Base-by-base conservation (phyloP, 192 early-diverging fungal species). In the Coemansia sp. region DNA sequence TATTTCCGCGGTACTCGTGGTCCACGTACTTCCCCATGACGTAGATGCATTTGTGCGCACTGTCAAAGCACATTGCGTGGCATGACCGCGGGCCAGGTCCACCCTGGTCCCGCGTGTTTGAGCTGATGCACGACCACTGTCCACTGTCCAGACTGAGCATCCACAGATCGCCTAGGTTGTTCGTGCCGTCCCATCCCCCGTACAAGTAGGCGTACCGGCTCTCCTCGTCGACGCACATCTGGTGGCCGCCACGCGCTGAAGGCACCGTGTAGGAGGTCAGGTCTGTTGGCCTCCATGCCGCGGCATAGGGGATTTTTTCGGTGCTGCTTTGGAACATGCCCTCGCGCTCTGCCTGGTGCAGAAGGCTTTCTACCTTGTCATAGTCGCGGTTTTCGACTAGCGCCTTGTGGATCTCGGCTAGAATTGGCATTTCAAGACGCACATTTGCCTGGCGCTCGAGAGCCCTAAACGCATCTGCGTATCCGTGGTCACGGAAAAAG, bases 161-260 rank as follows among this genome's bases (percentile, higher is more conserved):
- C 97, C 97, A 98, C 64, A 98, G 89, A 72, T 98, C 97, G 8
- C 87, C 80, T 51, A 98, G 72, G 61, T 96, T 93, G 27, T 83
- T 81, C 13, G 83, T 72, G 6, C 97, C 97, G 82, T 95, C 88
- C 94, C 94, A 98, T 6, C 97, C 97, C 19, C 95, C 97, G 71
- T 93, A 89, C 30, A 98, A 71, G 66, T 95, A 98, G 9, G 94
- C 86, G 13, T 83, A 65, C 20, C 88, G 74, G 48, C 82, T 64
- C 16, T 88, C 85, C 9, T 82, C 78, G 69, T 98, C 94, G 23
- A 97, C 86, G 64, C 90, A 93, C 95, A 98, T 95, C 70, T 98
- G 97, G 75, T 98, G 97, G 6, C 95, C 97, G 47, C 95, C 95
- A 46, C 97, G 82, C 29, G 87, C 85, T 24, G 84, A 68, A 16